phyloP scores from a whole-genome alignment of 495 filamentous ascomycete species.

The Glutinoglossum americanum region DNA sequence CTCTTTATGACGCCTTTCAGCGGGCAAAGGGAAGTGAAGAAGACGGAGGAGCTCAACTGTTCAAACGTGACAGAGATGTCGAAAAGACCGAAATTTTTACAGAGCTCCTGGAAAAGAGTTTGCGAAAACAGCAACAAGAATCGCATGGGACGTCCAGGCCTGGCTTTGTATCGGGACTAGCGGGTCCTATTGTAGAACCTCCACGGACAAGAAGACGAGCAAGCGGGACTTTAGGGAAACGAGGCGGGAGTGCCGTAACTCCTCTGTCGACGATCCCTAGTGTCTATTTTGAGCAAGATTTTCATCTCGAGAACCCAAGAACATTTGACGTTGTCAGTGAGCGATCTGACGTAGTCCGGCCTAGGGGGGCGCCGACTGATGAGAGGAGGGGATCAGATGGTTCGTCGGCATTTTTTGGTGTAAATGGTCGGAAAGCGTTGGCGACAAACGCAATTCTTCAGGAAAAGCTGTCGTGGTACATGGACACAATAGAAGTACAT shows the following conservation, averaged over 20 bases:
- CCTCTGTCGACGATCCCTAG: constrained; percentile 79
- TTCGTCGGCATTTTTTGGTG: constrained; percentile 29
- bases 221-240: constrained; percentile 26
- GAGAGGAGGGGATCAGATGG: constrained; percentile 40
- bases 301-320: constrained; percentile 86
- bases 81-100: constrained; percentile 23
- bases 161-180: neutral
- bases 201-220: constrained; percentile 25
- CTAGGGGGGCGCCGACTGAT: constrained; percentile 28
- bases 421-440: constrained; percentile 49
- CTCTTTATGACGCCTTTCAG: constrained; percentile 7
- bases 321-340: constrained; percentile 96
- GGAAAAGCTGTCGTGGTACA: constrained; percentile 98
- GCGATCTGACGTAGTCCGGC: constrained; percentile 72
- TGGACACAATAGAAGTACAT: constrained; percentile 98
- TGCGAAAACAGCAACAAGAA: constrained; percentile 10
- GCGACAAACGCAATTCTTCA: constrained; percentile 97
- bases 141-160: neutral
- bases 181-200: constrained; percentile 14
- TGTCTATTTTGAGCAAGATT: constrained; percentile 89
- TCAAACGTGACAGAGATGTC: neutral
- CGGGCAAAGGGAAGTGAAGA: constrained; percentile 12
- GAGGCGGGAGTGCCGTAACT: constrained; percentile 40
- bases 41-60: constrained; percentile 1
- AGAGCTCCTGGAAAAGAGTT: constrained; percentile 24